Evolutionary conservation across 768 basidiomycete genomes (phyloP).

Genomic region (Phaeolepiota aurea): DNA sequence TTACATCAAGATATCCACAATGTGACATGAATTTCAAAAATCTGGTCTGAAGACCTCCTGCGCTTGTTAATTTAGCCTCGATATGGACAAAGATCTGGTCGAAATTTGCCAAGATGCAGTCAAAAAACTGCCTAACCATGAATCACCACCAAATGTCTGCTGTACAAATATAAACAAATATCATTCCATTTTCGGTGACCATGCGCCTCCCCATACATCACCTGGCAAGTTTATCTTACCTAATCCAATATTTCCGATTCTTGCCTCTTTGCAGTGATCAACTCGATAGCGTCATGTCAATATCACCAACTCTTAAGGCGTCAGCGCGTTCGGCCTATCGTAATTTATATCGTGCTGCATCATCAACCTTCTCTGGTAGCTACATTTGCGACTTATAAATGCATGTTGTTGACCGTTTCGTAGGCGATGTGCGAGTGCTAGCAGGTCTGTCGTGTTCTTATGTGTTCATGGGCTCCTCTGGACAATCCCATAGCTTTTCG

Average conservation of each 20-base stretch:
- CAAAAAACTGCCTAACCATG: no score
- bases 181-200: no score
- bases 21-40: no score
- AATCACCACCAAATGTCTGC: no score
- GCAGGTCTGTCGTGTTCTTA: slow-evolving; percentile 28
- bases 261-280: background rate
- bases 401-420: slow-evolving; percentile 2
- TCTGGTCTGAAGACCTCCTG: no score
- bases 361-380: slow-evolving; percentile 57
- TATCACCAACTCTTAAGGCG: slow-evolving; percentile 49
- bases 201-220: no score
- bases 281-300: slow-evolving; percentile 33
- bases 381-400: background rate
- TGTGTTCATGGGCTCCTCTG: slow-evolving; percentile 2
- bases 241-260: background rate
- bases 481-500: slow-evolving; percentile 50
- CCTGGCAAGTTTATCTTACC: background rate
- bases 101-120: no score
- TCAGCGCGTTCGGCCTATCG: slow-evolving; percentile 72
- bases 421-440: slow-evolving; percentile 52
- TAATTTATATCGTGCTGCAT: slow-evolving; percentile 56
- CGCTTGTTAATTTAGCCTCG: no score
- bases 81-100: no score
- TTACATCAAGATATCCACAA: no score
- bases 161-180: no score